Conservation (phyloP, 352 stramenopile genomes). For the Globisporangium parvum region DNA sequence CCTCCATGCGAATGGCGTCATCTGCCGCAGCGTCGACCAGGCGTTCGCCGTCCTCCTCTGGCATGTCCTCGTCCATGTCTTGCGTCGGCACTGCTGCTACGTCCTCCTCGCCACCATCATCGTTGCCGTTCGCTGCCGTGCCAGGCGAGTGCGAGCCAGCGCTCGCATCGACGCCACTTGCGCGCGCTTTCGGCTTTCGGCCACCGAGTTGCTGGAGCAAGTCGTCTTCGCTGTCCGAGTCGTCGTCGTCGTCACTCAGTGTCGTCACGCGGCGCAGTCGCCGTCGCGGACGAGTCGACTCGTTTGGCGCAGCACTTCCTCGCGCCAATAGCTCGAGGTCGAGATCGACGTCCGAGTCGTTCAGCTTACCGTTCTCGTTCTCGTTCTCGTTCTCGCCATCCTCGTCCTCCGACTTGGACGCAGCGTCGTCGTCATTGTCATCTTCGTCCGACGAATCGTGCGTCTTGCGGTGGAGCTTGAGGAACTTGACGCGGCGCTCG, state of each 20-base stretch:
- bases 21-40: neutral
- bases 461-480: constrained; percentile 71
- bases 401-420: neutral
- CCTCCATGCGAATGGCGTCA: no score
- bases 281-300: constrained; percentile 30
- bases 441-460: constrained; percentile 64
- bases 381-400: constrained; percentile 1
- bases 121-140: neutral
- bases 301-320: constrained; percentile 13
- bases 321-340: constrained; percentile 10
- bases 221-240: constrained; percentile 38
- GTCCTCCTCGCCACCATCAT: neutral
- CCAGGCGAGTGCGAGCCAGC: neutral
- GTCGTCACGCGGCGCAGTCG: constrained; percentile 40
- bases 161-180: neutral
- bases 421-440: constrained; percentile 33
- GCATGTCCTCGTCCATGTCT: neutral
- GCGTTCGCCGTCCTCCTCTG: neutral
- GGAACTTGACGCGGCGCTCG: constrained; percentile 72
- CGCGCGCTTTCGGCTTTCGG: neutral
- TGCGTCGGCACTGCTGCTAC: neutral
- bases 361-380: constrained; percentile 1
- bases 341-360: constrained; percentile 11
- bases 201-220: constrained; percentile 14
- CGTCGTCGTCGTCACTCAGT: constrained; percentile 39